A percentile compares a stretch with the other conserved stretches of the same genome.
Evolutionary conservation across 495 filamentous ascomycete genomes (phyloP).

Genomic region (Tetracladium setigerum): DNA sequence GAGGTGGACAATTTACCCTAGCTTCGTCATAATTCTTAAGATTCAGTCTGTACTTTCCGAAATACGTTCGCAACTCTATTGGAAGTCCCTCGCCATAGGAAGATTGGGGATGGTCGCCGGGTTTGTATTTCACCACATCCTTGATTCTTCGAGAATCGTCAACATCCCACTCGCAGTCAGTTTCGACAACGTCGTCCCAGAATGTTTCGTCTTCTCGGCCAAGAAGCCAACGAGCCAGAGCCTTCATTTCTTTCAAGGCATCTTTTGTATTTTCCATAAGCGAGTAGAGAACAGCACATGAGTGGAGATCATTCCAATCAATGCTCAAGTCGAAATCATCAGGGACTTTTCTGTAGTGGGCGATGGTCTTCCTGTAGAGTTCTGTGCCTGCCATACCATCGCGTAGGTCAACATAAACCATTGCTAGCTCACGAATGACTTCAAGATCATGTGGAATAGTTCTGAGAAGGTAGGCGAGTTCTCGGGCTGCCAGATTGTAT

Average conservation of each 20-base stretch:
- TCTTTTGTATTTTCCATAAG: slow-evolving; percentile 50
- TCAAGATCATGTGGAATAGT: slow-evolving; percentile 50
- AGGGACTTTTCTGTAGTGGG: slow-evolving; percentile 34
- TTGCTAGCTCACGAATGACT: slow-evolving; percentile 55
- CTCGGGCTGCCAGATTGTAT: slow-evolving; percentile 44
- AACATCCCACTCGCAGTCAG: slow-evolving; percentile 90
- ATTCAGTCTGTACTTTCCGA: slow-evolving; percentile 73
- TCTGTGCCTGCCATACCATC: slow-evolving; percentile 49
- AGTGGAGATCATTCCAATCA: slow-evolving; percentile 76
- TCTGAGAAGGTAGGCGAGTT: slow-evolving; percentile 58
- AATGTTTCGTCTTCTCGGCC: slow-evolving; percentile 64
- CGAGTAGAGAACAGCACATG: slow-evolving; percentile 73
- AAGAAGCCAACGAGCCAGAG: slow-evolving; percentile 71
- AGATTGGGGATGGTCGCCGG: slow-evolving; percentile 43
- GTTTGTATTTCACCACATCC: slow-evolving; percentile 39
- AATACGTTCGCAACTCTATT: slow-evolving; percentile 74
- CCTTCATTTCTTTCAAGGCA: slow-evolving; percentile 60
- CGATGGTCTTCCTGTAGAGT: slow-evolving; percentile 55
- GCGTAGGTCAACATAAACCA: slow-evolving; percentile 52
- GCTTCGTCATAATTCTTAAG: slow-evolving; percentile 68
- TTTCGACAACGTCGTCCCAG: slow-evolving; percentile 69
- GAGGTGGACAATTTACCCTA: slow-evolving; percentile 43
- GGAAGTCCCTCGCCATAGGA: slow-evolving; percentile 73
- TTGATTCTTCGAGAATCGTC: slow-evolving; percentile 56
- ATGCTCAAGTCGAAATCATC: slow-evolving; percentile 40